A percentile compares a stretch with the other conserved stretches of the same genome.
These are phyloP conservation scores for Candida nitratophila DNA, from an alignment of 805 yeast genomes.

Conservation along the genomic window DNA sequence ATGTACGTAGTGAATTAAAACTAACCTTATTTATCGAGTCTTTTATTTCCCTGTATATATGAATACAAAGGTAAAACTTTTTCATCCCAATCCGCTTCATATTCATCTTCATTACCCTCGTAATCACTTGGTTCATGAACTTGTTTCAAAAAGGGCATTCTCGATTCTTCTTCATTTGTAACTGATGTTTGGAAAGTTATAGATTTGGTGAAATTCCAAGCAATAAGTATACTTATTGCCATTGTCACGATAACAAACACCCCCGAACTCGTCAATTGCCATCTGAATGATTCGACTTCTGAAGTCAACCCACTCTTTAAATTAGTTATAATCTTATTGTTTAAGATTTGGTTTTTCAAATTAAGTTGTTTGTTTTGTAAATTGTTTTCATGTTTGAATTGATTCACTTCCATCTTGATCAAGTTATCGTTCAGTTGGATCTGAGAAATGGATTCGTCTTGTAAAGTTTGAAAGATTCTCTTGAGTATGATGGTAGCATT, in stretches of 20 bases:
- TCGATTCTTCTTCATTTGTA: slow-evolving; percentile 11
- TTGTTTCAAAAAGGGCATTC: slow-evolving; percentile 26
- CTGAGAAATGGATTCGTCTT: slow-evolving; percentile 64
- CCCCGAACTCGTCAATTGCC: slow-evolving; percentile 92
- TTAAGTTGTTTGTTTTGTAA: slow-evolving; percentile 62
- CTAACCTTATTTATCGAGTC: not conserved
- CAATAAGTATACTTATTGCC: slow-evolving; percentile 55
- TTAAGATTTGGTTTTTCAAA: slow-evolving; percentile 70
- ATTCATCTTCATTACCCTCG: slow-evolving; percentile 47
- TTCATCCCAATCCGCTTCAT: slow-evolving; percentile 47
- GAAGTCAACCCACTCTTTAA: slow-evolving; percentile 76
- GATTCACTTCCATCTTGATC: slow-evolving; percentile 70
- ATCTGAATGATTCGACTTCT: slow-evolving; percentile 80
- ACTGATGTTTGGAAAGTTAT: slow-evolving; percentile 12
- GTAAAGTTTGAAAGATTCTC: slow-evolving; percentile 61
- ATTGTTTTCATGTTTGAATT: slow-evolving; percentile 80
- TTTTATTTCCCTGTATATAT: slow-evolving; percentile 1
- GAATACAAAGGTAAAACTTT: slow-evolving; percentile 11
- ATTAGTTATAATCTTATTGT: slow-evolving; percentile 77
- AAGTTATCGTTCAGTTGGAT: slow-evolving; percentile 62
- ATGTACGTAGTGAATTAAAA: no score
- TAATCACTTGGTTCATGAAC: slow-evolving; percentile 45
- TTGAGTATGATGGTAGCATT: slow-evolving; percentile 62
- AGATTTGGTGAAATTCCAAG: slow-evolving; percentile 35
- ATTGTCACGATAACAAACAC: slow-evolving; percentile 64